Percentiles rank a stretch among this genome's conserved stretches.
Conservation (phyloP, 108 stramenopile species). For the Stephanodiscus triporus region DNA sequence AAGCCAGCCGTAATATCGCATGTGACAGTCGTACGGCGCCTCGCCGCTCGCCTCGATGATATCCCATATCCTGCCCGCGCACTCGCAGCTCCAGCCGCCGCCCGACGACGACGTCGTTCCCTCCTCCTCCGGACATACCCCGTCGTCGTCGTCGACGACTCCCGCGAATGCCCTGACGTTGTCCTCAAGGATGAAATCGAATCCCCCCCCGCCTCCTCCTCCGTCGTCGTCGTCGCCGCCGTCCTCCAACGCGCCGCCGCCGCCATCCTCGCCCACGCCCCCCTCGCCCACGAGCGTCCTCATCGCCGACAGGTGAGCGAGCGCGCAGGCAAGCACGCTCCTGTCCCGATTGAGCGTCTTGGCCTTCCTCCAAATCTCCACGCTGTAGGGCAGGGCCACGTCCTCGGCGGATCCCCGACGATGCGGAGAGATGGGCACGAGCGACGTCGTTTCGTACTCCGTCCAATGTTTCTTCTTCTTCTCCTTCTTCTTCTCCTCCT, state of each 20-base stretch:
- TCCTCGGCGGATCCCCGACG: conserved; percentile 67
- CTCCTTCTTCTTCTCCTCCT: conserved; percentile 35
- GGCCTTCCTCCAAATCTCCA: conserved; percentile 85
- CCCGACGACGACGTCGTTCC: too few species aligned
- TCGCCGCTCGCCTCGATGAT: conserved; percentile 45
- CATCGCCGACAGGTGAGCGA: conserved; percentile 88
- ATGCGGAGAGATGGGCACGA: conserved; percentile 52
- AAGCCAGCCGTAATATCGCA: conserved; percentile 87
- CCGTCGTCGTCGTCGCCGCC: conserved; percentile 1
- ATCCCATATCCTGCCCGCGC: conserved; percentile 68
- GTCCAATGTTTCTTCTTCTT: conserved; percentile 32
- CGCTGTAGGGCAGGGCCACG: conserved; percentile 64
- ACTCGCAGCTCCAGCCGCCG: conserved; percentile 52
- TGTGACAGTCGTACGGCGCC: conserved; percentile 51
- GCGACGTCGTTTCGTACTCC: conserved; percentile 31
- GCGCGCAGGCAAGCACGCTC: conserved; percentile 74
- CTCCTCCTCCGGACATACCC: not conserved
- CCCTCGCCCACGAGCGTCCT: conserved; percentile 51
- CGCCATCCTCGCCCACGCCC: not conserved
- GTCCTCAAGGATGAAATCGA: conserved; percentile 89
- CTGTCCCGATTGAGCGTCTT: conserved; percentile 81
- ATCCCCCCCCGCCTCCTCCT: conserved; percentile 25
- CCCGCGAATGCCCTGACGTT: conserved; percentile 72
- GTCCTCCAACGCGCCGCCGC: not conserved
- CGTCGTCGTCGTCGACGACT: conserved; percentile 5